Evolutionary conservation across 352 stramenopile species (phyloP), one percentile per base, ranked within the genome.

Genomic region (Peronospora farinosa): DNA sequence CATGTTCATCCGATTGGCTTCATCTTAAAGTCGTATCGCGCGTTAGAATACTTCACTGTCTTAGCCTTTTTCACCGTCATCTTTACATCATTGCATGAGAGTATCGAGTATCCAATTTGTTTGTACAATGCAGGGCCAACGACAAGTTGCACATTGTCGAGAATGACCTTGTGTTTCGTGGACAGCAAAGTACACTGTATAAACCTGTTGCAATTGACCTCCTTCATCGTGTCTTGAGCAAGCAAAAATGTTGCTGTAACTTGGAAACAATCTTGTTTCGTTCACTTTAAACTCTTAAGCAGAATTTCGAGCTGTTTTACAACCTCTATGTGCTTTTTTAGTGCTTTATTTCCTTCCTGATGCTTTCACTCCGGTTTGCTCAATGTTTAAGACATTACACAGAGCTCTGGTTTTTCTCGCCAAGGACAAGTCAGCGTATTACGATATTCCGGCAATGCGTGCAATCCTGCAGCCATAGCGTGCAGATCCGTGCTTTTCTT

Each of bases 401-500:
- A 98, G 56, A 30, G 68, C 72, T 11, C 74, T 69, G 7, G 84
- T 59, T 96, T 92, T 21, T 92, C n/a, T 88, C 0, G 94, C 82
- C 48, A 98, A 77, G 41, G 90, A 89, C 66, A 98, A 81, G 54
- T 98, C 57, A 98, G 88, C 47, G 97, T 92, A 69, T 98, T 89
- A 23, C 79, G 71, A 54, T 97, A 98, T 59, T 98, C 93, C 1
- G 95, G 94, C 9, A 98, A 67, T 32, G 95, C 85, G 23, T 96
- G 90, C 7, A 98, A 57, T 6, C 91, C 93, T 5, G 87, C 80
- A 12, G 91, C 91, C 77, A 98, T 97, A 41, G 96, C 81, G 4
- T 80, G 79, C 12, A 98, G 57, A 46, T 95, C 90, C 5, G 94
- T 84, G 21, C 82, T 82, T 39, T 91, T 89, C 38, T 74, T n/a